Conservation (phyloP, 768 basidiomycete genomes). For the Rhodotorula toruloides region DNA sequence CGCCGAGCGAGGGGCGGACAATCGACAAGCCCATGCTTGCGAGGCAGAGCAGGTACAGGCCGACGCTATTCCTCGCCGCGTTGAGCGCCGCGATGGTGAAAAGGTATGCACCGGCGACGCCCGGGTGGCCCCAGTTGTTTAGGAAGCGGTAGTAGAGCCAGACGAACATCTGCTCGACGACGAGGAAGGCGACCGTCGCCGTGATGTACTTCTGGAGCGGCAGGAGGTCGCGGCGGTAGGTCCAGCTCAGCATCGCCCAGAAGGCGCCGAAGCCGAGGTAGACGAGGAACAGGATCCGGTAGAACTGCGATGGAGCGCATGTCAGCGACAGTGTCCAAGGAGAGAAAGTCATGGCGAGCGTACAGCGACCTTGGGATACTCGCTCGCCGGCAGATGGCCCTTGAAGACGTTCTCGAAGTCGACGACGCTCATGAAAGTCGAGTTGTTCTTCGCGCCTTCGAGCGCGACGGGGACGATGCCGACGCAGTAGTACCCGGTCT, state of each 20-base stretch:
- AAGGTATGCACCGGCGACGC: slow-evolving; percentile 75
- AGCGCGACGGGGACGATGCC: slow-evolving; percentile 84
- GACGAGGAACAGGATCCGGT: slow-evolving; percentile 62
- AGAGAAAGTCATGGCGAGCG: slow-evolving; percentile 45
- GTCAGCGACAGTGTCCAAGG: background rate
- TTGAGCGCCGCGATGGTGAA: slow-evolving; percentile 94
- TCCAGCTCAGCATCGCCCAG: slow-evolving; percentile 82
- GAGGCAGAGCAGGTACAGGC: slow-evolving; percentile 89
- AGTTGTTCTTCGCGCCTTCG: slow-evolving; percentile 47
- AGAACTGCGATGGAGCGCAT: slow-evolving; percentile 30
- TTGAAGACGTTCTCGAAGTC: slow-evolving; percentile 82
- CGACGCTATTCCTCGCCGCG: slow-evolving; percentile 75
- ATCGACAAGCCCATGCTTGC: slow-evolving; percentile 89
- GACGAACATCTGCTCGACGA: slow-evolving; percentile 90
- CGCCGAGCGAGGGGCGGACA: slow-evolving; percentile 78
- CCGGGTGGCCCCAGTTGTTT: slow-evolving; percentile 61
- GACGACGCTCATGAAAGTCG: slow-evolving; percentile 53
- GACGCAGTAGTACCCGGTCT: slow-evolving; percentile 93
- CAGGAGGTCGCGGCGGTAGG: slow-evolving; percentile 72
- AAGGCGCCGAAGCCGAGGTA: slow-evolving; percentile 63
- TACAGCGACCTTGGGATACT: slow-evolving; percentile 96
- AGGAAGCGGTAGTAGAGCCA: slow-evolving; percentile 89
- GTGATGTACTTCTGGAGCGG: slow-evolving; percentile 92
- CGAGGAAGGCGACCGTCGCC: slow-evolving; percentile 72
- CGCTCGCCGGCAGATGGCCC: slow-evolving; percentile 81